phyloP scores from a whole-genome alignment of 805 yeast species.

The Ogataea angusta region DNA sequence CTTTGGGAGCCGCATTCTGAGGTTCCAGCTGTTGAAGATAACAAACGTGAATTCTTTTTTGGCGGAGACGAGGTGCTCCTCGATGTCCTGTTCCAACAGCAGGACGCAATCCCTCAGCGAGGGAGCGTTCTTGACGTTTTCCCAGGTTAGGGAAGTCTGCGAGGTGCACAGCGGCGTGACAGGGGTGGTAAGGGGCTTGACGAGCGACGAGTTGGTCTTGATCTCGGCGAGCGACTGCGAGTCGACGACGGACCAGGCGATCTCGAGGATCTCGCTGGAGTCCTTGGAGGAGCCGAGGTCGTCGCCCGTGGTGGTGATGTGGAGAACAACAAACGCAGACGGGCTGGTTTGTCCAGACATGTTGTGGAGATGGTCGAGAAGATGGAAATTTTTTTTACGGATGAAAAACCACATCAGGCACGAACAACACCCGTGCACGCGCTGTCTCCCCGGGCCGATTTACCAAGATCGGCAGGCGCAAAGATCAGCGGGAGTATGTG shows the following conservation, averaged over 20 bases:
- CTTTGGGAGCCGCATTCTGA: conserved; percentile 73
- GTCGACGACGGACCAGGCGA: conserved; percentile 66
- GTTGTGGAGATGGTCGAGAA: neutral
- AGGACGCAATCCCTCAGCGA: conserved; percentile 62
- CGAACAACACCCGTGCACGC: conserved; percentile 8
- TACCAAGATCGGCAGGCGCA: neutral
- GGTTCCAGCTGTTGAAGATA: conserved; percentile 61
- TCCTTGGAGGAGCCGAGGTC: conserved; percentile 63
- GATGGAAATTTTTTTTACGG: conserved; percentile 7
- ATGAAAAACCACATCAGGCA: neutral
- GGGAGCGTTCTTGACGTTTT: conserved; percentile 53
- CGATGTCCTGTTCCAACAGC: conserved; percentile 49
- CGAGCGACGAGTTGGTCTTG: conserved; percentile 43
- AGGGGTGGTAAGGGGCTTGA: conserved; percentile 64
- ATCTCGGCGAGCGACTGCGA: conserved; percentile 45
- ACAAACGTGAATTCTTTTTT: conserved; percentile 60
- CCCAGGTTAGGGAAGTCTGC: conserved; percentile 56
- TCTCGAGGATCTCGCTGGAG: conserved; percentile 61
- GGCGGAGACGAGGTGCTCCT: conserved; percentile 39
- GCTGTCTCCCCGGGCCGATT: neutral
- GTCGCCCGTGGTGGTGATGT: conserved; percentile 64
- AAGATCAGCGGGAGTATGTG: conserved; percentile 2
- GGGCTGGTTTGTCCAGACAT: conserved; percentile 7
- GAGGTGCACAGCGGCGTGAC: conserved; percentile 56
- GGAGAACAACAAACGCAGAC: conserved; percentile 51